Conservation (phyloP, 2,329 filamentous ascomycete species). For the Penicillium sp. region DNA sequence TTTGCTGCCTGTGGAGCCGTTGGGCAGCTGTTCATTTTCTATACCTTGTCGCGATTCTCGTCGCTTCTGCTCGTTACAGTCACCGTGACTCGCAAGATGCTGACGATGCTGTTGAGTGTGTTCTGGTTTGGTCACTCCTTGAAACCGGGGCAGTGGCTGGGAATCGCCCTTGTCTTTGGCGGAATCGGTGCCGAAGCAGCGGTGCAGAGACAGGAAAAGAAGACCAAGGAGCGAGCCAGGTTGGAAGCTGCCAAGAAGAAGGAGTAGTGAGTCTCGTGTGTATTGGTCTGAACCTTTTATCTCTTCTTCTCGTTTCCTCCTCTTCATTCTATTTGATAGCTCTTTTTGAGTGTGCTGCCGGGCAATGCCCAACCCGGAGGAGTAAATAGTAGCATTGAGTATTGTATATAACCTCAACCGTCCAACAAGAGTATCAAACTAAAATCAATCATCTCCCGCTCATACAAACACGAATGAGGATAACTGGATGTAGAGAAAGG, state of each 20-base stretch:
- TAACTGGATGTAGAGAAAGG: too few species aligned
- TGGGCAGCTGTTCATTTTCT: slow-evolving; percentile 96
- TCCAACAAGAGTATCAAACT: too few species aligned
- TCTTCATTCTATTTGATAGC: too few species aligned
- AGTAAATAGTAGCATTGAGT: too few species aligned
- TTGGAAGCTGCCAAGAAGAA: slow-evolving; percentile 30
- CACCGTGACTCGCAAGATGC: slow-evolving; percentile 96
- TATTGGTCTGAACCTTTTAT: neutral
- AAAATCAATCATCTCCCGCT: too few species aligned
- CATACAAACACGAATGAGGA: too few species aligned
- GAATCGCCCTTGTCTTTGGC: slow-evolving; percentile 87
- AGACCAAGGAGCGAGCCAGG: slow-evolving; percentile 66
- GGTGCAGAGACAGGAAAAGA: slow-evolving; percentile 76
- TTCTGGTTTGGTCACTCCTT: slow-evolving; percentile 88
- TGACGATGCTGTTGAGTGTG: slow-evolving; percentile 96
- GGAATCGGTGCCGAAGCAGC: slow-evolving; percentile 86
- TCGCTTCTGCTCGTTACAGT: slow-evolving; percentile 90
- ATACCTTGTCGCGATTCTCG: slow-evolving; percentile 87
- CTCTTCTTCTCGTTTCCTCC: too few species aligned
- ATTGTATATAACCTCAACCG: too few species aligned
- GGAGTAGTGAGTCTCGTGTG: slow-evolving; percentile 12
- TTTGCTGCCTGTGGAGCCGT: slow-evolving; percentile 88
- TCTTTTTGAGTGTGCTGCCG: too few species aligned
- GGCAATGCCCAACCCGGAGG: too few species aligned
- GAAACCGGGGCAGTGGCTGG: slow-evolving; percentile 84